Conservation (phyloP, 202 grass and related monocot species). For the Zizania palustris region DNA sequence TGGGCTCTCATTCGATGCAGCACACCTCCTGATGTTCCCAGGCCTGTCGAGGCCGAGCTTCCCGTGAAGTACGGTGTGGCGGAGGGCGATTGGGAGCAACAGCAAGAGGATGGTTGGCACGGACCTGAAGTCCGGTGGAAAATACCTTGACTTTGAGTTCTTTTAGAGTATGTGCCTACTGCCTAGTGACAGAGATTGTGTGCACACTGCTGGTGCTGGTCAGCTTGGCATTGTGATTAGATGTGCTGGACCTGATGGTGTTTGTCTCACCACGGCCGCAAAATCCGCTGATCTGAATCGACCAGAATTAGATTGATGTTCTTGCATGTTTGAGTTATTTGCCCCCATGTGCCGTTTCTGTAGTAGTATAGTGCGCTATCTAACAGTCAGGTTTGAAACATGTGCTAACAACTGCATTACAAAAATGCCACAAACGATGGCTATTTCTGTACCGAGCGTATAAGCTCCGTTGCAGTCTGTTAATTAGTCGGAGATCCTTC, state of each 20-base stretch:
- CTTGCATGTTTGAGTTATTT: constrained; percentile 13
- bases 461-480: constrained; percentile 7
- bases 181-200: constrained; percentile 25
- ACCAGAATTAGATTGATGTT: constrained; percentile 36
- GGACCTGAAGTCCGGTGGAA: constrained; percentile 64
- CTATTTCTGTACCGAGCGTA: not conserved
- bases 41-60: constrained; percentile 67
- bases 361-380: not conserved
- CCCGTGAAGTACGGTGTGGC: constrained; percentile 58
- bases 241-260: constrained; percentile 21
- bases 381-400: not conserved
- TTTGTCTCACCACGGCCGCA: constrained; percentile 29
- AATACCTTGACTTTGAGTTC: constrained; percentile 98
- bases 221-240: constrained; percentile 45
- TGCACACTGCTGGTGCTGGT: constrained; percentile 38
- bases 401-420: not conserved
- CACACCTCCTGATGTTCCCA: constrained; percentile 85
- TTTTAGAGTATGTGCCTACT: constrained; percentile 56
- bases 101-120: constrained; percentile 52
- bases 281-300: constrained; percentile 41
- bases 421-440: constrained; percentile 9
- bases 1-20: constrained; percentile 98
- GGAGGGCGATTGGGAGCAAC: constrained; percentile 49
- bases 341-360: not conserved
- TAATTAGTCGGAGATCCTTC: not conserved